These are phyloP conservation scores for Phytophthora ramorum DNA, from an alignment of 352 stramenopile genomes.

Conservation along the genomic window DNA sequence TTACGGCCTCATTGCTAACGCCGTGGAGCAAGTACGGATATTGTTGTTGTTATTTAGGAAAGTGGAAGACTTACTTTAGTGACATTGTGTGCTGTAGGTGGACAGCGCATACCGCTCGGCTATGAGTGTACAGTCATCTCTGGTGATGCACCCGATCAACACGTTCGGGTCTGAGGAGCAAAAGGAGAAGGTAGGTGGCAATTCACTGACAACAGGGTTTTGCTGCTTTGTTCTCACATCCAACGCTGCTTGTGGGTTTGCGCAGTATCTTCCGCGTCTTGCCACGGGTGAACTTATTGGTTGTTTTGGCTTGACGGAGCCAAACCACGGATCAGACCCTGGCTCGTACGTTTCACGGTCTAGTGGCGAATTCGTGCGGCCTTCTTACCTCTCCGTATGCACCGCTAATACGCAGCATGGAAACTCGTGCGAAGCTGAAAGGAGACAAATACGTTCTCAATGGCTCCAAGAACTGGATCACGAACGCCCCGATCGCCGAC, in stretches of 20 bases:
- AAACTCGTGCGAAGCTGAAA: constrained; percentile 91
- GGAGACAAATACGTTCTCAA: constrained; percentile 96
- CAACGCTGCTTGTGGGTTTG: neutral
- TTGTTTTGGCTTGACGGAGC: constrained; percentile 98
- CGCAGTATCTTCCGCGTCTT: constrained; percentile 94
- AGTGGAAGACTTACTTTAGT: neutral
- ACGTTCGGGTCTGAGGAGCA: constrained; percentile 96
- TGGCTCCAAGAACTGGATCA: constrained; percentile 97
- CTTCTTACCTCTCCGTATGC: constrained; percentile 6
- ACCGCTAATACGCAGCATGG: constrained; percentile 79
- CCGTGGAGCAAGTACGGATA: constrained; percentile 85
- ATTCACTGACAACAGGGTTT: neutral
- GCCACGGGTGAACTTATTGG: constrained; percentile 96
- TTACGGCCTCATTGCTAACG: constrained; percentile 97
- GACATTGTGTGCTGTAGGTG: constrained; percentile 51
- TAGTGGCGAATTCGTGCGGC: neutral
- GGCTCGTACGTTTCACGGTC: constrained; percentile 60
- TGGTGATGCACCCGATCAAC: constrained; percentile 99
- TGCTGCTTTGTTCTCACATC: neutral
- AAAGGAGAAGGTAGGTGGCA: constrained; percentile 88
- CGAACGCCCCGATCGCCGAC: constrained; percentile 97
- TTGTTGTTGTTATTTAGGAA: neutral
- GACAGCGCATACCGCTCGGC: constrained; percentile 97
- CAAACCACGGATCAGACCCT: constrained; percentile 97
- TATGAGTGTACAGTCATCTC: constrained; percentile 97